phyloP scores from a whole-genome alignment of 2,329 filamentous ascomycete species.

The Colletotrichum sp. region DNA sequence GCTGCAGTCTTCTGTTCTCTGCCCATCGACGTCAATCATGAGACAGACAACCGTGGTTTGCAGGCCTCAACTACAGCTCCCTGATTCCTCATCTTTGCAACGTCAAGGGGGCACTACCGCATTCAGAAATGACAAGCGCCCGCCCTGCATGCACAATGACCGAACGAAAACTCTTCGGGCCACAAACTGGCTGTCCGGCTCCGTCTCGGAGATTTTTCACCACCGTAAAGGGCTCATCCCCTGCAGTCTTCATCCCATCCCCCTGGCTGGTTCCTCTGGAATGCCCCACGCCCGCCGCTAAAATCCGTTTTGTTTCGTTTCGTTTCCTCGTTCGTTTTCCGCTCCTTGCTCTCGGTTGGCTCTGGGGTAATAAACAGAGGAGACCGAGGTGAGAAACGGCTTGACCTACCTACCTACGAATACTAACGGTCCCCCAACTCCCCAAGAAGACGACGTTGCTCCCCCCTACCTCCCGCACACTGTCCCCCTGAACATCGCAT shows the following conservation, averaged over 20 bases:
- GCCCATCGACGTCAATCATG: not conserved
- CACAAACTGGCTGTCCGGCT: not conserved
- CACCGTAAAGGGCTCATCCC: constrained; percentile 9
- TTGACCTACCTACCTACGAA: not conserved
- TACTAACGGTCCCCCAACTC: not conserved
- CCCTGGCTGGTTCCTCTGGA: constrained; percentile 1
- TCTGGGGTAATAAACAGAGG: constrained; percentile 8
- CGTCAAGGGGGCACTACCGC: not conserved
- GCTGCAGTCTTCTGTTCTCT: not conserved
- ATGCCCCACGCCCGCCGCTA: constrained; percentile 2
- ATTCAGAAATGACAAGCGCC: not conserved
- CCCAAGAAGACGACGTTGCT: not conserved
- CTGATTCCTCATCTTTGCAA: not conserved
- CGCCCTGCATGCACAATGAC: constrained; percentile 4
- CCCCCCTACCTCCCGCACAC: not conserved
- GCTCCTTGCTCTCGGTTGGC: constrained; percentile 4
- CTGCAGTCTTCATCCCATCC: constrained; percentile 12
- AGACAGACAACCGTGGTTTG: not conserved
- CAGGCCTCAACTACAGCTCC: not conserved
- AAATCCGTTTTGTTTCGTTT: constrained; percentile 16
- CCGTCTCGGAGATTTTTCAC: constrained; percentile 20
- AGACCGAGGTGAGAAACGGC: not conserved
- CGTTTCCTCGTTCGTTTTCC: constrained; percentile 5
- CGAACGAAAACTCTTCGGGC: constrained; percentile 11
- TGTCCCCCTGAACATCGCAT: constrained; percentile 3